Conservation (phyloP, 2,329 filamentous ascomycete species). For the Fonsecaea multimorphosa region DNA sequence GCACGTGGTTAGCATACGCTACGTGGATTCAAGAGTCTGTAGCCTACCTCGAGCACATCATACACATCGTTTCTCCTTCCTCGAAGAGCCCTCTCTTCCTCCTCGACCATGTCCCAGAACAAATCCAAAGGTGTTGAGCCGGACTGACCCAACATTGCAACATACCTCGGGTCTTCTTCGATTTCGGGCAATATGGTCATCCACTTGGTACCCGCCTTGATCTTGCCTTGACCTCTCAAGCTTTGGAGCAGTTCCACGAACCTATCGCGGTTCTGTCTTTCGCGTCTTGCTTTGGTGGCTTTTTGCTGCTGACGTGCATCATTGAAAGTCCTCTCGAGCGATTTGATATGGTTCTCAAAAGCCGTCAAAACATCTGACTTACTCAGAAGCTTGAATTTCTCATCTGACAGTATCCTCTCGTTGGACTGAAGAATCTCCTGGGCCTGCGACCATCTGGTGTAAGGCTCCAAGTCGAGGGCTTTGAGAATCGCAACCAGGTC, state of each 20-base stretch:
- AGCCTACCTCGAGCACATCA: conserved; percentile 82
- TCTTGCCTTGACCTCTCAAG: conserved; percentile 74
- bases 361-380: conserved; percentile 89
- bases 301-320: conserved; percentile 88
- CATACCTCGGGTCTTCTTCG: conserved; percentile 81
- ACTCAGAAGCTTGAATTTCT: conserved; percentile 83
- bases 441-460: conserved; percentile 92
- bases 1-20: conserved; percentile 46
- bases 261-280: conserved; percentile 83
- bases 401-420: conserved; percentile 76
- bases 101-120: conserved; percentile 95
- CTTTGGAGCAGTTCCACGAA: conserved; percentile 78
- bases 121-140: conserved; percentile 88
- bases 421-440: conserved; percentile 80
- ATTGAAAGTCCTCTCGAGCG: conserved; percentile 88
- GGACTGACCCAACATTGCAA: conserved; percentile 78
- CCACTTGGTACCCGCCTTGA: conserved; percentile 92
- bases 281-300: conserved; percentile 75
- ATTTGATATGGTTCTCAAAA: conserved; percentile 95
- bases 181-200: conserved; percentile 76
- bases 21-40: background rate
- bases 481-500: conserved; percentile 79
- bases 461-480: conserved; percentile 83
- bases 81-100: conserved; percentile 87
- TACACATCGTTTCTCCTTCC: conserved; percentile 80